Conservation (phyloP, 352 stramenopile genomes). For the Phytophthora multivora region DNA sequence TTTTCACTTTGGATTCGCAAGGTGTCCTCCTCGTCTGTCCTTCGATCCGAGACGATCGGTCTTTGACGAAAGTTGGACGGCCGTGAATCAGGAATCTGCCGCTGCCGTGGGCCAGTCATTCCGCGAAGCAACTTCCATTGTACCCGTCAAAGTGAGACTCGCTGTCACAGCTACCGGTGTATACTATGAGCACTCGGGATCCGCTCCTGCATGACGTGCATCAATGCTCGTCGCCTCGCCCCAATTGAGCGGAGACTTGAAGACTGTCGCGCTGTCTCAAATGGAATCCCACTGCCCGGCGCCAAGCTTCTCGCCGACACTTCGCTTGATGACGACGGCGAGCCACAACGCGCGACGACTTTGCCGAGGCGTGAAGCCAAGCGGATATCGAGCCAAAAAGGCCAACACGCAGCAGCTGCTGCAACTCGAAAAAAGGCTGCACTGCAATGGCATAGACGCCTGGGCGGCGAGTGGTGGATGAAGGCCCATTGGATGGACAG, state of each 20-base stretch:
- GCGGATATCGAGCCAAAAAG: constrained; percentile 17
- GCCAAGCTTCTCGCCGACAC: constrained; percentile 10
- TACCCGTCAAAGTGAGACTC: neutral
- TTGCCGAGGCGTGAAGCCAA: constrained; percentile 16
- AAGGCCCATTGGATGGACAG: neutral
- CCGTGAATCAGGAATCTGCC: constrained; percentile 12
- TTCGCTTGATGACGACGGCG: constrained; percentile 20
- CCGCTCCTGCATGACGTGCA: neutral
- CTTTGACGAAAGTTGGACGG: constrained; percentile 17
- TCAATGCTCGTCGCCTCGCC: neutral
- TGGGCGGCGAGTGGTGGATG: neutral
- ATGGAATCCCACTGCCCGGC: constrained; percentile 12
- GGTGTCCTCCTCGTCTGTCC: constrained; percentile 25
- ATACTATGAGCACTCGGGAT: neutral
- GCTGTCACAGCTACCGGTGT: too few relatives aligned
- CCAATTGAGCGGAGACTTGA: neutral
- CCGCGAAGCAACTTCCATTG: neutral
- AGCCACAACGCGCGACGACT: constrained; percentile 21
- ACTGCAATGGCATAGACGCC: constrained; percentile 9
- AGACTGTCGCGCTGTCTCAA: constrained; percentile 20
- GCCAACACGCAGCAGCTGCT: constrained; percentile 32
- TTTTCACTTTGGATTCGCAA: constrained; percentile 14
- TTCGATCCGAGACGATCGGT: constrained; percentile 19
- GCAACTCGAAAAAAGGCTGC: constrained; percentile 36
- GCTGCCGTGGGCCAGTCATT: constrained; percentile 10